Base-by-base conservation (phyloP, 1,284 basidiomycete genomes). In the Coniferiporia sulphurascens region DNA sequence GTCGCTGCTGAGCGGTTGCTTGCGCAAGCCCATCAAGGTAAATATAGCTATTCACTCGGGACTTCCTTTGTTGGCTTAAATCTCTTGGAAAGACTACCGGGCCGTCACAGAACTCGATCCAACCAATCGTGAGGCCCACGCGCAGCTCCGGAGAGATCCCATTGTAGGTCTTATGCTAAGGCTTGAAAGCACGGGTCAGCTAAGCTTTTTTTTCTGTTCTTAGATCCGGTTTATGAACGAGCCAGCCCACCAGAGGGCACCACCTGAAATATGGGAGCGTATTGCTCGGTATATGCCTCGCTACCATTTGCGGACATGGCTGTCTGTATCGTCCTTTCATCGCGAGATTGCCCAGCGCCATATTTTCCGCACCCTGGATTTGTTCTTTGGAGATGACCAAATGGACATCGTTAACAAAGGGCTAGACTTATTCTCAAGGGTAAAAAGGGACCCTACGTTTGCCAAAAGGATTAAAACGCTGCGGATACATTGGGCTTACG, bases 191-290 rank as follows among this genome's bases (percentile, higher is more conserved):
- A 41, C 15, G 12, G 9, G 49, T 54, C 38, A 41, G 36, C 21
- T 22, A 27, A 44, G 19, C 32, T 54, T 5, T 48, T 34, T 32
- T 53, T 56, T 50, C 57, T 27, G 27, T 5, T 46, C 59, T 56
- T 59, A 84, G 78, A 82, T 83, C 48, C 78, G 76, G 55, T 81
- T 81, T 64, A 72, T 75, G 36, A 70, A 74, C 63, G 78, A 80
- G 59, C 82, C 84, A 5, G 80, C 83, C 1, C 81, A 78, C 4
- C 83, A 81, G 62, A 78, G 83, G 35, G 76, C 78, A 15, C 85
- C 85, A 0, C 73, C 76, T 3, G 85, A 87, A 72, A 76, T 86
- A 44, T 87, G 85, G 85, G 83, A 84, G 58, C 75, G 79, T 22
- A 83, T 87, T 56, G 84, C 84, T 4, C 69, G 72, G 45, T 78